Percentiles rank a stretch among this genome's conserved stretches.
phyloP scores from a whole-genome alignment of 1,284 basidiomycete species.

The Heliocybe sulcata region DNA sequence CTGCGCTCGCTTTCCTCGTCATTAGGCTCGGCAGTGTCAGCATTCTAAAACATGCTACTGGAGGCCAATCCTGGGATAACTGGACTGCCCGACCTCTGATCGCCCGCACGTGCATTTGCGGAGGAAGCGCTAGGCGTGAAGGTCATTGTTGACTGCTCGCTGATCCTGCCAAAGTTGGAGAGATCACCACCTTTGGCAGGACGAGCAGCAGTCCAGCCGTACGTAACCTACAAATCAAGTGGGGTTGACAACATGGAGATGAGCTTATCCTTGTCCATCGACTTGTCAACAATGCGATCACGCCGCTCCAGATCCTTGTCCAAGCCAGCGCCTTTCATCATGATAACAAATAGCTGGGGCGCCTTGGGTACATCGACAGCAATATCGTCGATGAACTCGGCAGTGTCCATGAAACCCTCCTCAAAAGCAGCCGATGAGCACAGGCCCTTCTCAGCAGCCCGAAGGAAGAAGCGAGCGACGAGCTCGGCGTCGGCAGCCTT shows the following conservation, averaged over 20 bases:
- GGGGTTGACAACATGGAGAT: constrained; percentile 49
- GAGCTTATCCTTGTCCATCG: constrained; percentile 49
- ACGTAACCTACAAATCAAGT: too few species aligned
- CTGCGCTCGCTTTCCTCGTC: too few species aligned
- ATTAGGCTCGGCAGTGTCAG: too few species aligned
- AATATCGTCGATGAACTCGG: constrained; percentile 80
- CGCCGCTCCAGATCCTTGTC: constrained; percentile 50
- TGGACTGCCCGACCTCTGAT: too few species aligned
- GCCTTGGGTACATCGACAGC: constrained; percentile 88
- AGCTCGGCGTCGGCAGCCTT: constrained; percentile 83
- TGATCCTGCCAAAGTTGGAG: constrained; percentile 83
- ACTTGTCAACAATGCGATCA: constrained; percentile 50
- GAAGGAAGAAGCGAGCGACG: constrained; percentile 63
- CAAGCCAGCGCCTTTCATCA: constrained; percentile 59
- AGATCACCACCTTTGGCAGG: constrained; percentile 82
- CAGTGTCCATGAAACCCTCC: constrained; percentile 56
- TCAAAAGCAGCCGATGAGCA: constrained; percentile 53
- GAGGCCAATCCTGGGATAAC: too few species aligned
- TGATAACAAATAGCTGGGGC: constrained; percentile 66
- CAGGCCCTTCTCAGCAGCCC: constrained; percentile 45
- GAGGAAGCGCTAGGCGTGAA: too few species aligned
- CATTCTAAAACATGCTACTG: too few species aligned
- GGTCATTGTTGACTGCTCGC: too few species aligned
- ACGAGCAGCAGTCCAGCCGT: constrained; percentile 87
- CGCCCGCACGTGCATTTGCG: too few species aligned